Evolutionary conservation across 495 filamentous ascomycete species (phyloP).

Genomic region (Podospora tetraspora): DNA sequence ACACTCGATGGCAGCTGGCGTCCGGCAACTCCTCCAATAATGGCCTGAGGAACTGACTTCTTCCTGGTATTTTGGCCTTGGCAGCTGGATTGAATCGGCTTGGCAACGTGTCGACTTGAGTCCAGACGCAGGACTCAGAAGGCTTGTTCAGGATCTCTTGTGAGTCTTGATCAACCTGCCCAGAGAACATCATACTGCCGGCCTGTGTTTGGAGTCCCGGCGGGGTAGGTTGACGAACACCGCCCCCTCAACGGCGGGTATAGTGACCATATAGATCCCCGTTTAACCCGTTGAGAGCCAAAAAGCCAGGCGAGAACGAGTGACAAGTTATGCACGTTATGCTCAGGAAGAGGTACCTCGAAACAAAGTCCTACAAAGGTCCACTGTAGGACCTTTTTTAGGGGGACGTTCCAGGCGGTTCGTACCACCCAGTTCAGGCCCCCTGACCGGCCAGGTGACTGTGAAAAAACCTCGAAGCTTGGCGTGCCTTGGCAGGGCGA

Average conservation of each 20-base stretch:
- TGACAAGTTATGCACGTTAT: not conserved
- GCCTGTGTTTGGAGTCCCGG: not conserved
- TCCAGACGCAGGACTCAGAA: not conserved
- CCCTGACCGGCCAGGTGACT: slow-evolving; percentile 23
- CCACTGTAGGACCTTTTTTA: slow-evolving; percentile 9
- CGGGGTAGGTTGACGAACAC: not conserved
- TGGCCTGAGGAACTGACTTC: not conserved
- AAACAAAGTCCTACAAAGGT: not conserved
- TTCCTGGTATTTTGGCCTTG: not conserved
- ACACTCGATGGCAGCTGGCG: not conserved
- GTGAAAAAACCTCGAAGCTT: slow-evolving; percentile 20
- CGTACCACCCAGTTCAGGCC: not conserved
- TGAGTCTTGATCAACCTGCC: too few species aligned
- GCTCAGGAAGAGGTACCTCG: slow-evolving; percentile 3
- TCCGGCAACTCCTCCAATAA: not conserved
- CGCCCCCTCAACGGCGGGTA: too few species aligned
- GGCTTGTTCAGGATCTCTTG: not conserved
- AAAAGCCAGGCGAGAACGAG: not conserved
- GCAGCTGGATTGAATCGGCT: not conserved
- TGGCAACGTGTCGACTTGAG: not conserved
- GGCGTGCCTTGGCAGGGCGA: slow-evolving; percentile 24
- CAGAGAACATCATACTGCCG: too few species aligned
- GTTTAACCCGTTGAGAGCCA: not conserved
- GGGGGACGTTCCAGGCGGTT: not conserved
- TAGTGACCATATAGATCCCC: too few species aligned